These are phyloP conservation scores for Fusarium longipes DNA, from an alignment of 2,329 filamentous ascomycete genomes.

Conservation along the genomic window DNA sequence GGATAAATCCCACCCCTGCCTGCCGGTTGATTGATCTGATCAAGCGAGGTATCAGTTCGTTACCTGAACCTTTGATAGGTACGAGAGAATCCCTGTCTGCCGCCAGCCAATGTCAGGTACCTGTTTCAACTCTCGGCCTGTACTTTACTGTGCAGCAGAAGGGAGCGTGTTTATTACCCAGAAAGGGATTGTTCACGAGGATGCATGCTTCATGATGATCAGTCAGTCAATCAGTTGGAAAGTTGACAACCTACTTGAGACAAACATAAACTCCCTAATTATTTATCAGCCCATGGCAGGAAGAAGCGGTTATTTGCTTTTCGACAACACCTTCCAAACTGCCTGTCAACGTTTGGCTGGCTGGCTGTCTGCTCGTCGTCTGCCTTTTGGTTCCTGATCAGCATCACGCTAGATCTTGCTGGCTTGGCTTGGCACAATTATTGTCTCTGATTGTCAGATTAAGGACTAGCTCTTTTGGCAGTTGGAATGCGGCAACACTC, in stretches of 20 bases:
- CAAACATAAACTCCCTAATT: background rate
- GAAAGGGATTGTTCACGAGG: slow-evolving; percentile 12
- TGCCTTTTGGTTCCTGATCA: slow-evolving; percentile 18
- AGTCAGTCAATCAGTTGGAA: background rate
- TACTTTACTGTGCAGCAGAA: background rate
- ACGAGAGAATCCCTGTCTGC: background rate
- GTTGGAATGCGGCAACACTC: slow-evolving; percentile 28
- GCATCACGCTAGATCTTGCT: slow-evolving; percentile 6
- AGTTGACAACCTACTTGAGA: too few relatives aligned
- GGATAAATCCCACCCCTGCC: background rate
- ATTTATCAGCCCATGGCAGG: background rate
- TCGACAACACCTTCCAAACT: background rate
- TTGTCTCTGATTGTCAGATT: slow-evolving; percentile 6
- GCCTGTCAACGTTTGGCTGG: slow-evolving; percentile 18
- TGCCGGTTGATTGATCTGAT: background rate
- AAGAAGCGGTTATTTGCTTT: slow-evolving; percentile 22
- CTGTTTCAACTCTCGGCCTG: background rate
- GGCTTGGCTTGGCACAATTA: background rate
- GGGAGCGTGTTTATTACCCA: background rate
- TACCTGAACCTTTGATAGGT: slow-evolving; percentile 3
- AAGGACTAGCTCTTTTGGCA: slow-evolving; percentile 12
- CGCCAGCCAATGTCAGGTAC: slow-evolving; percentile 1
- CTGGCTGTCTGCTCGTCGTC: too few relatives aligned
- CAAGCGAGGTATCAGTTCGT: background rate
- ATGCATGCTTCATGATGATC: slow-evolving; percentile 19